Base-by-base conservation (phyloP, 768 basidiomycete species). In the Pulveroboletus ravenelii region DNA sequence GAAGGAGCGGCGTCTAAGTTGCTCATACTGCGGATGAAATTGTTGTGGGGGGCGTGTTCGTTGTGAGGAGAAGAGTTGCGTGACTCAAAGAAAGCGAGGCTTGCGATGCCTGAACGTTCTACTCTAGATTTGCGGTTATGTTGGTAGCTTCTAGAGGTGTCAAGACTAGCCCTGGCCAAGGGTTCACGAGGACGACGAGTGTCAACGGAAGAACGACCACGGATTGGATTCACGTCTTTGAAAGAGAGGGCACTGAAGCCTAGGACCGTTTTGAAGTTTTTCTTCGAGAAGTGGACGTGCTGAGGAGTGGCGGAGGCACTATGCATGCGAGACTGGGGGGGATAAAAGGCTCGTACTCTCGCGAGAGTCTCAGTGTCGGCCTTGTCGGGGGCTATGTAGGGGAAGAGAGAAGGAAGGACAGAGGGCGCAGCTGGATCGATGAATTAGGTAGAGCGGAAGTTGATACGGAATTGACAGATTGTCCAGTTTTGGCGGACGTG, bases 211-310 rank as follows among this genome's bases (percentile, higher is more conserved):
- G 65, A 53, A 61, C 59, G 65, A 53, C 52, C 60, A 41, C 55
- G 66, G 44, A 55, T 54, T 52, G 65, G 60, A 58, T 63, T 54
- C 34, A 69, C 59, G 56, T 69, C 64, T 59, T 66, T 72, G 57
- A 70, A 72, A 45, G 70, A 70, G 41, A 66, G 50, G 47, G 71
- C 50, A 59, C 54, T 54, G 36, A 79, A 70, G 45, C 77, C 78
- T 45, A 80, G 70, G 39, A 77, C 77, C 27, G 74, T 64, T 61
- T 72, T 74, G 64, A 80, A 71, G 61, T 71, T 74, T 67, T 73
- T 73, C 72, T 71, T 76, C 47, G 70, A 64, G 31, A 69, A 59
- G 51, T 64, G 60, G 62, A 61, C 50, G 58, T 64, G 63, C 12
- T 61, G 69, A 52, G 69, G 62, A 63, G 69, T 54, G 61, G 71